Evolutionary conservation across 2,329 filamentous ascomycete species (phyloP), one percentile per base, ranked within the genome.

Genomic region (Torrubiella hemipterigena): DNA sequence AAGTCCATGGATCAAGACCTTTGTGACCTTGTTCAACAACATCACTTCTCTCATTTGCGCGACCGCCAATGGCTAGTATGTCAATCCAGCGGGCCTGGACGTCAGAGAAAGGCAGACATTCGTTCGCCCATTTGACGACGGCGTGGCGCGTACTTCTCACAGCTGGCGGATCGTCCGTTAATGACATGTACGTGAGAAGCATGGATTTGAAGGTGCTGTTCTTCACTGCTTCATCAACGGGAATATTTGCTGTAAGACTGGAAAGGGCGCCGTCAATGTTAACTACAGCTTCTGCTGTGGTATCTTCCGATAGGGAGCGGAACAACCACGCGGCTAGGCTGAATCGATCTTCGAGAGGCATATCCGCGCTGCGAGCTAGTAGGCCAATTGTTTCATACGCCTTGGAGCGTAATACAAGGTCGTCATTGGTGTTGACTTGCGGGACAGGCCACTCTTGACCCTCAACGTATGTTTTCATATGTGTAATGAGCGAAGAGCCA

Each of bases 321-420:
- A 96, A 93, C 1, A 96, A 66, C 81, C 85, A 96, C 30, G 69
- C 36, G 1, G 72, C 42, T 73, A 73, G 30, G 73, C 61, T 39
- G 19, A 69, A 34, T 63, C 73, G 45, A 65, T 67, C 61, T 23
- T 56, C 56, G 10, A 73, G 45, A 4, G 75, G 59, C 42, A 73
- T 68, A 3, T 67, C 56, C 4, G 77, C 71, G 4, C 71, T 73
- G 40, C 77, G 74, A 33, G 81, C 77, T 16, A 96, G 56, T 11
- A 91, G 69, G 1, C 89, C 91, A 23, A 96, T 84, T 1, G 83
- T 86, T 51, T 96, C 89, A 52, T 95, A 96, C 2, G 81, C 86
- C 47, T 81, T 77, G 6, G 78, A 78, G 24, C 89, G 75, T 26
- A 94, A 63, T 4, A 71, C 67, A 32, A 78, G 60, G 32, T 77